Evolutionary conservation across 805 yeast genomes (phyloP), one percentile per base, ranked within the genome.

Genomic region (Zygoascus biomembranicola): DNA sequence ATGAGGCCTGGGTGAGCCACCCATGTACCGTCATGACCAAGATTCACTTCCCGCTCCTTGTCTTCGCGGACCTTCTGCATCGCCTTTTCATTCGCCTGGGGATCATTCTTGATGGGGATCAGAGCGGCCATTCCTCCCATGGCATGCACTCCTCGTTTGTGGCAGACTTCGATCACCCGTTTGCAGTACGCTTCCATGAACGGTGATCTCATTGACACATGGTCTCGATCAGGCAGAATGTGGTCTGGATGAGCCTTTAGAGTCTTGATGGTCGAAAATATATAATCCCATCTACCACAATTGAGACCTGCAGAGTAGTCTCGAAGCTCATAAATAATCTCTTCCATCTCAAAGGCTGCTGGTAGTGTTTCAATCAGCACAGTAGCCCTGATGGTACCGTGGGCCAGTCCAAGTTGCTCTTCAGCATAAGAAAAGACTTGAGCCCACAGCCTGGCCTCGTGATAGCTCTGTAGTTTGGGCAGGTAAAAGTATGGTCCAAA

Each of bases 51-150:
- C 52, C 87, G 73, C 63, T 78, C 74, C 73, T 82, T 82, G 69
- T 82, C 87, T 61, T 74, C 77, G 57, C 78, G 74, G 51, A 82
- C 87, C 59, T 80, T 80, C 57, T 76, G 81, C 80, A 82, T 77
- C 43, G 85, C 86, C 46, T 70, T 72, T 61, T 69, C 73, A 71
- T 82, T 81, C 58, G 82, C 80, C 52, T 66, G 77, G 44, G 73
- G 73, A 60, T 82, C 85, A 50, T 73, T 73, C 73, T 82, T 82
- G 70, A 82, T 81, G 43, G 87, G 87, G 61, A 82, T 82, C 68
- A 80, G 84, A 9, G 87, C 87, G 52, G 87, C 87, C 87, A 82
- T 82, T 54, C 87, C 87, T 51, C 87, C 87, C 77, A 82, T 79
- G 43, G 87, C 87, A 63, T 82, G 85, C 32, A 82, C 87, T 59